These are phyloP conservation scores for Picea abies DNA, from an alignment of 83 land plant genomes.

Conservation along the genomic window DNA sequence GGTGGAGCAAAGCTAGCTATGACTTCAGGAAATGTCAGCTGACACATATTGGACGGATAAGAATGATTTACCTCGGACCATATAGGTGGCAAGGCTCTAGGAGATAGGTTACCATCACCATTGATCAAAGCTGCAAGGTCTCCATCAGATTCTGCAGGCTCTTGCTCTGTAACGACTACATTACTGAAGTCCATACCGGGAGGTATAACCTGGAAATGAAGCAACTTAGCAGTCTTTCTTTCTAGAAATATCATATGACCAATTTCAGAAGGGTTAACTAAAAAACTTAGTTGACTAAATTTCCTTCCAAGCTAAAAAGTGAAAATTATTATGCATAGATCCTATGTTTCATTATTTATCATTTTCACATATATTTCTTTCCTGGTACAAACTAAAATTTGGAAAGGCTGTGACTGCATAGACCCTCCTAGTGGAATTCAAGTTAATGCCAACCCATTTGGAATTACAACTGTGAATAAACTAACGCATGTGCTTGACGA, in stretches of 20 bases:
- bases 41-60: background rate
- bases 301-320: background rate
- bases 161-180: slow-evolving; percentile 53
- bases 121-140: slow-evolving; percentile 53
- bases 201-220: slow-evolving; percentile 75
- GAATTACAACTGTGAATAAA: no score
- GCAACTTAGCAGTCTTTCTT: background rate
- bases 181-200: slow-evolving; percentile 98
- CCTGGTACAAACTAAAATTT: background rate
- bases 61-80: slow-evolving; percentile 76
- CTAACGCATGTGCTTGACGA: no score
- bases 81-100: slow-evolving; percentile 80
- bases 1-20: background rate
- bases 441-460: no score
- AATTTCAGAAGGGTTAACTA: background rate
- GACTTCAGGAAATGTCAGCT: background rate
- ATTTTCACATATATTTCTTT: background rate
- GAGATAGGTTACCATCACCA: slow-evolving; percentile 58
- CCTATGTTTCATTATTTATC: background rate
- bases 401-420: no score
- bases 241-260: background rate
- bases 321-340: background rate
- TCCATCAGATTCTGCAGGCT: slow-evolving; percentile 59
- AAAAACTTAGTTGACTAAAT: background rate
- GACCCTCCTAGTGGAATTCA: no score